Evolutionary conservation across 768 basidiomycete species (phyloP), one percentile per base, ranked within the genome.

Genomic region (Termitomyces sp.): DNA sequence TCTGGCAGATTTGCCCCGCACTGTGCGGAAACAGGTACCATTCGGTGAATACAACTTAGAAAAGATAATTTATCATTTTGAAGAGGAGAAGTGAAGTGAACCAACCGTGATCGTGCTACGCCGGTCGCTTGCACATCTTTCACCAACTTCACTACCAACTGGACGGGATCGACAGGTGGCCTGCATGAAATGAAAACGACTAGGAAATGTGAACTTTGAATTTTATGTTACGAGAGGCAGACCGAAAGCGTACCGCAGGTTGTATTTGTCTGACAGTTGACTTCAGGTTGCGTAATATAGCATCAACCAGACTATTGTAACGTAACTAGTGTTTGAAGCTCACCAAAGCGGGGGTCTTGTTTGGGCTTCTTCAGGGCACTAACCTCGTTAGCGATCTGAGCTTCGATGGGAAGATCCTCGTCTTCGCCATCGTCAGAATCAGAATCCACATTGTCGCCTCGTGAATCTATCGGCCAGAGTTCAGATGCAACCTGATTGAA

Each of bases 141-240:
- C 7, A 92, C 73, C 62, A 90, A 82, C 50, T 80, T 81, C 20
- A 79, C 65, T 27, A 90, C 82, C 18, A 94, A 73, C 60, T 82
- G 74, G 20, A 92, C 85, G 1, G 92, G 90, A 66, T 93, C 85
- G 24, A 92, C 77, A 0, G 91, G 91, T 1, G 84, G 75, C 69
- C 82, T 87, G 69, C 88, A 92, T 10, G 89, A 86, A 46, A 94
- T 87, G 68, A 91, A 92, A 27, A 90, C 72, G 14, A 92, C 91
- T 93, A 89, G 24, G 36, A 61, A 32, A 63, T 16, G 14, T 44
- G 26, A 20, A 42, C n/a, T 42, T 39, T 26, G 34, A 16, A 22
- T 57, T 26, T 49, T n/a, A 46, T 22, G 8, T 46, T 22, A 36
- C 18, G 31, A 24, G 14, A 41, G 20, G 14, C 16, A 20, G 12